A percentile compares a stretch with the other conserved stretches of the same genome.
Evolutionary conservation across 192 early-diverging fungal species (phyloP).

Genomic region (Backusella psychrophila): DNA sequence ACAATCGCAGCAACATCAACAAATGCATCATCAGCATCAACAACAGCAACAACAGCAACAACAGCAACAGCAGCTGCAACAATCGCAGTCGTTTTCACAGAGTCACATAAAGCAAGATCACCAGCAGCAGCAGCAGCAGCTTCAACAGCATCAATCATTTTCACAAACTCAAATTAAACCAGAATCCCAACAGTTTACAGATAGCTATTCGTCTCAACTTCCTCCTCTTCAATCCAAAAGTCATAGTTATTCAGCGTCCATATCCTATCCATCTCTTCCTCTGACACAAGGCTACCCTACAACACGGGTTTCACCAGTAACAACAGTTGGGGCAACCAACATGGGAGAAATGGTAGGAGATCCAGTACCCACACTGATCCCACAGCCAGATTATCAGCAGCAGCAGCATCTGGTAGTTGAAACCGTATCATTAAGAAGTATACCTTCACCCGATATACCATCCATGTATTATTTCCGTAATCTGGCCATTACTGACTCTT

Average conservation of each 20-base stretch:
- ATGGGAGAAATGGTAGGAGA: not conserved
- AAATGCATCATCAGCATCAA: not conserved
- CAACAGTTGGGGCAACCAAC: not conserved
- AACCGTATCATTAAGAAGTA: constrained; percentile 32
- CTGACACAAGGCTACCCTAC: constrained; percentile 2
- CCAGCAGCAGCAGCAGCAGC: not conserved
- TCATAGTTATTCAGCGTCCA: not conserved
- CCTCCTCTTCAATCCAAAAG: constrained; percentile 23
- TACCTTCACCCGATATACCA: constrained; percentile 16
- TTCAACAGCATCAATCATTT: not conserved
- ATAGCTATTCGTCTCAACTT: constrained; percentile 20
- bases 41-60: not conserved
- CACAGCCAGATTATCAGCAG: not conserved
- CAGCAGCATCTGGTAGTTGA: constrained; percentile 18
- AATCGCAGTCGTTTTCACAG: not conserved
- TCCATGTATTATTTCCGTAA: constrained; percentile 33
- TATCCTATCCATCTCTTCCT: constrained; percentile 6
- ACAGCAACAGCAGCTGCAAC: not conserved
- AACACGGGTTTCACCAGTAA: not conserved
- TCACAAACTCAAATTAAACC: not conserved
- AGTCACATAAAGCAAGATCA: too few species aligned
- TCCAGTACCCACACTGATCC: not conserved
- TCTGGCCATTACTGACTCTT: constrained; percentile 37
- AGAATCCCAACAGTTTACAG: not conserved
- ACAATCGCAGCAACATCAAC: not conserved